Percentiles rank a stretch among this genome's conserved stretches.
phyloP scores from a whole-genome alignment of 352 stramenopile species.

The Globisporangium apiculatum region DNA sequence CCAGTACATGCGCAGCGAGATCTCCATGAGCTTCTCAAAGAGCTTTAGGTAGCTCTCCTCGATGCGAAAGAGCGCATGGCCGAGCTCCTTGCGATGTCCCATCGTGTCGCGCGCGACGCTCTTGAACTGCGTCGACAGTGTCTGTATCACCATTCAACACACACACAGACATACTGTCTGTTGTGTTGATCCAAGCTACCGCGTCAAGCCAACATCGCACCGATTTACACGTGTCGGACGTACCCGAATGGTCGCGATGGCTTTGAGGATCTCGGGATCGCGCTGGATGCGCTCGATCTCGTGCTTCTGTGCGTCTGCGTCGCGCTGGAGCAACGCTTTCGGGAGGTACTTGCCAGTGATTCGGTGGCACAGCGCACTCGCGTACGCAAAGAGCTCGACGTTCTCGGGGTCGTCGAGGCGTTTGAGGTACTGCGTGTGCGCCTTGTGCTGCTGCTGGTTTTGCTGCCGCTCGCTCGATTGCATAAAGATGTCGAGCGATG shows the following conservation, averaged over 20 bases:
- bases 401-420: conserved; percentile 42
- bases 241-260: conserved; percentile 39
- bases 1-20: conserved; percentile 67
- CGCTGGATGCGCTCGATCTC: conserved; percentile 52
- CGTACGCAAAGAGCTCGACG: conserved; percentile 59
- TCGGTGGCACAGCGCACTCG: conserved; percentile 54
- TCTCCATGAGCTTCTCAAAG: conserved; percentile 71
- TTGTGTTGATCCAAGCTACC: background rate
- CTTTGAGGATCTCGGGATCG: conserved; percentile 50
- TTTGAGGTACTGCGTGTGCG: conserved; percentile 23
- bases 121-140: conserved; percentile 66
- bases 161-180: background rate
- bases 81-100: conserved; percentile 57
- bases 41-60: conserved; percentile 71
- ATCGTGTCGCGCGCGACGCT: conserved; percentile 47
- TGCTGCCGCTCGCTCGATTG: conserved; percentile 6
- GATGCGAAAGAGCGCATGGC: conserved; percentile 56
- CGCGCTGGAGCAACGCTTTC: conserved; percentile 28
- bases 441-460: conserved; percentile 2
- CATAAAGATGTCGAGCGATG: background rate
- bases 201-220: background rate
- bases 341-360: conserved; percentile 60
- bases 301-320: conserved; percentile 35
- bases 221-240: background rate
- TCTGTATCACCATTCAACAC: conserved; percentile 9